Evolutionary conservation across 2,329 filamentous ascomycete species (phyloP), one percentile per base, ranked within the genome.

Genomic region (Seiridium cupressi): DNA sequence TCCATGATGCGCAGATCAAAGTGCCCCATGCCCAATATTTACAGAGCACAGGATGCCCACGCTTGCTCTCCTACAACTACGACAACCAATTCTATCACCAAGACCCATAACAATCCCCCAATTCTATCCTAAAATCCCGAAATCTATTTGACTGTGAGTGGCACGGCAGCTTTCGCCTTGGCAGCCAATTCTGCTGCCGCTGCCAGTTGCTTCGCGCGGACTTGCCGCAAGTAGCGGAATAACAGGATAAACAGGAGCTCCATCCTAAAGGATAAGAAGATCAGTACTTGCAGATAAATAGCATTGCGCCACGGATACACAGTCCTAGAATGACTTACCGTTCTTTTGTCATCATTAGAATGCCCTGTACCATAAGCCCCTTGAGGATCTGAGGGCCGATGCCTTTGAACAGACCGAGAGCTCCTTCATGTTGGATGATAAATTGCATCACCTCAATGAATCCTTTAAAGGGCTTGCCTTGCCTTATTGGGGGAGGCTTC

Each of bases 331-430:
- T 1, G 6, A 70, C 81, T 66, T 82, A 93, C 91, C 93, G 86
- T 78, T 99, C 95, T 79, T 99, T 99, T 53, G 93, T 95, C 93
- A 97, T 99, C 95, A 99, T 99, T 44, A 99, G 81, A 59, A 99
- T 87, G 55, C 95, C 95, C 72, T 99, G 95, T 2, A 99, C 95
- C 54, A 99, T 74, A 57, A 99, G 78, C 1, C 95, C 95, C 77
- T 99, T 99, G 61, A 93, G 76, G 56, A 99, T 90, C 75, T 99
- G 95, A 3, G 95, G 95, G 0, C 87, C 93, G 66, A 99, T 97
- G 47, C 95, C 95, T 79, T 99, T 99, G 82, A 98, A 99, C 1
- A 99, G 82, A n/a, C 90, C 90, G 10, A 89, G 69, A 1, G 85
- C 73, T 3, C 95, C 95, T 73, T 99, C 95, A 63, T 97, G 88